A percentile compares a stretch with the other conserved stretches of the same genome.
phyloP scores from a whole-genome alignment of 1,139 yeast species.

The Yamadazyma dendronema region DNA sequence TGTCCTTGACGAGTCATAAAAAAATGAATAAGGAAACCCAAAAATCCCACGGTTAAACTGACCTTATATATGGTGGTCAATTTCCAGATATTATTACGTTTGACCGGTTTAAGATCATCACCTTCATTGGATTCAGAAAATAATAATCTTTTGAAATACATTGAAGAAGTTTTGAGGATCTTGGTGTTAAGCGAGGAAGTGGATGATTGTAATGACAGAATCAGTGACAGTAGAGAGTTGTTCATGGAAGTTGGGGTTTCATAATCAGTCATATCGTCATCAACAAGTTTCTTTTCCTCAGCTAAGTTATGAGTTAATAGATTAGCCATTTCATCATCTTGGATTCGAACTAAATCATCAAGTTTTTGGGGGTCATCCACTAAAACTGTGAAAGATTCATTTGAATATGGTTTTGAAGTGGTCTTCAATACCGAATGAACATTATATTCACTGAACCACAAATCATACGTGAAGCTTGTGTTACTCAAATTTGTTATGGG shows the following conservation, averaged over 20 bases:
- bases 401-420: conserved; percentile 18
- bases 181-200: conserved; percentile 32
- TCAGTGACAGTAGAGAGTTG: conserved; percentile 38
- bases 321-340: conserved; percentile 32
- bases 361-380: conserved; percentile 11
- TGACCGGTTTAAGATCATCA: conserved; percentile 3
- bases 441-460: conserved; percentile 38
- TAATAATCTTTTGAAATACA: conserved; percentile 32
- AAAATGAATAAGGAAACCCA: conserved; percentile 41
- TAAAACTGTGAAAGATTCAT: background rate
- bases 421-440: conserved; percentile 24
- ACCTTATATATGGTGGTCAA: conserved; percentile 26
- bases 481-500: conserved; percentile 28
- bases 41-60: conserved; percentile 41
- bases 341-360: conserved; percentile 20
- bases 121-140: conserved; percentile 10
- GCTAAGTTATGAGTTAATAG: conserved; percentile 23
- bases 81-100: conserved; percentile 11
- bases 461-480: conserved; percentile 24
- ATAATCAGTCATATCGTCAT: conserved; percentile 21
- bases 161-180: conserved; percentile 29
- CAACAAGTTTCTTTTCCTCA: conserved; percentile 20
- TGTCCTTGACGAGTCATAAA: conserved; percentile 23
- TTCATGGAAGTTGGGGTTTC: conserved; percentile 22
- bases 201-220: conserved; percentile 33